A percentile compares a stretch with the other conserved stretches of the same genome.
Evolutionary conservation across 2,329 filamentous ascomycete genomes (phyloP).

Genomic region (Pseudopithomyces maydicus): DNA sequence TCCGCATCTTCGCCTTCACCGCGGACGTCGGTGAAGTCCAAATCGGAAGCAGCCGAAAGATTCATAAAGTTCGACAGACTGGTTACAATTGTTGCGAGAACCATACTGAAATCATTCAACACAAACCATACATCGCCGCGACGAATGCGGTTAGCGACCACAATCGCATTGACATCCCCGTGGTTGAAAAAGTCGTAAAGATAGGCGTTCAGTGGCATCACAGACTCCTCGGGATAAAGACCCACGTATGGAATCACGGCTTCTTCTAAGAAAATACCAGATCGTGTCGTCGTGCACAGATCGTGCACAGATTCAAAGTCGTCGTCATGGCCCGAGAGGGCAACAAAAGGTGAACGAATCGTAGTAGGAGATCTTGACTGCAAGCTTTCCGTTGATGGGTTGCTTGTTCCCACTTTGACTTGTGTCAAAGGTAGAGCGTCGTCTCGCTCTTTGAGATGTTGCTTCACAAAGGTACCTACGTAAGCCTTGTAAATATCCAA

Average conservation of each 20-base stretch:
- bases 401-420: slow-evolving; percentile 48
- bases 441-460: slow-evolving; percentile 64
- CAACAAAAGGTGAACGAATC: slow-evolving; percentile 71
- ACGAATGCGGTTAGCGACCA: slow-evolving; percentile 69
- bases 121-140: slow-evolving; percentile 73
- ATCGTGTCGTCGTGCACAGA: slow-evolving; percentile 68
- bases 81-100: slow-evolving; percentile 74
- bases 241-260: slow-evolving; percentile 72
- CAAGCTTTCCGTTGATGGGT: slow-evolving; percentile 20
- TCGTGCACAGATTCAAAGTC: slow-evolving; percentile 68
- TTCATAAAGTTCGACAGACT: slow-evolving; percentile 64
- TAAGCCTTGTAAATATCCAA: slow-evolving; percentile 71
- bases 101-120: slow-evolving; percentile 69
- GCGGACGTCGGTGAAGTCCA: slow-evolving; percentile 58
- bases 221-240: slow-evolving; percentile 61
- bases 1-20: slow-evolving; percentile 59
- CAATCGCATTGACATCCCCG: slow-evolving; percentile 65
- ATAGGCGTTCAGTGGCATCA: slow-evolving; percentile 67
- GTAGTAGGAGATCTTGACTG: slow-evolving; percentile 46
- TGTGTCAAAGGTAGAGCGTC: slow-evolving; percentile 63
- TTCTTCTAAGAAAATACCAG: slow-evolving; percentile 75
- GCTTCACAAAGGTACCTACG: slow-evolving; percentile 69
- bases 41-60: slow-evolving; percentile 50
- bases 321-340: slow-evolving; percentile 71
- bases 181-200: slow-evolving; percentile 80